Evolutionary conservation across 345 rosid species (phyloP), one percentile per base, ranked within the genome.

Genomic region (Boechera retrofracta): DNA sequence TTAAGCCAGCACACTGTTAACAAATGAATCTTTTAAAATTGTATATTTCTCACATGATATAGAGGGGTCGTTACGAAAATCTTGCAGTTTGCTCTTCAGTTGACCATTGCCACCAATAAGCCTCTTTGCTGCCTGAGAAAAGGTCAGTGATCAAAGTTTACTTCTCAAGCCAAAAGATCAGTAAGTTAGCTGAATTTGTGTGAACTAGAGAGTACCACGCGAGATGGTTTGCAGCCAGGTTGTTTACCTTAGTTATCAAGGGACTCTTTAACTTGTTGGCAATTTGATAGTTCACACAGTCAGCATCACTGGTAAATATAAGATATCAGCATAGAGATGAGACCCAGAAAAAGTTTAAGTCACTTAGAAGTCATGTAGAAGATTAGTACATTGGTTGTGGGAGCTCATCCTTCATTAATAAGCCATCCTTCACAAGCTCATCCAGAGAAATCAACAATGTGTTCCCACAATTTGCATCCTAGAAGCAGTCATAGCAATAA

Each of bases 391-490:
- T 67, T 82, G 89, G 87, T 72, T 62, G 77, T 26, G 97, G 98
- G 53, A 94, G 97, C 77, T 92, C 98, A 53, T 87, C 84, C 53
- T 80, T 82, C 42, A 57, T 56, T 54, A 94, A 74, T 77, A 94
- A 85, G 31, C 97, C 97, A 69, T 92, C 97, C 69, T 84, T 88
- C 0, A 90, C 93, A 66, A 92, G 97, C 90, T 94, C 97, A 49
- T 88, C 95, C 26, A 94, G 91, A 36, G 97, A 94, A 82, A 94
- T 94, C 86, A 94, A 85, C 65, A 94, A 84, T 18, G 91, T 88
- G 54, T 89, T 94, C 28, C 97, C 98, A 77, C 97, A 94, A 77
- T 94, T 92, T 29, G 98, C 98, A 82, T 94, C 98, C 98, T 94
- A 83, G 47, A 77, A 73, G 24, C 0, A 64, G 5, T 54, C 16